Evolutionary conservation across 345 rosid genomes (phyloP).

Genomic region (Moringa oleifera): DNA sequence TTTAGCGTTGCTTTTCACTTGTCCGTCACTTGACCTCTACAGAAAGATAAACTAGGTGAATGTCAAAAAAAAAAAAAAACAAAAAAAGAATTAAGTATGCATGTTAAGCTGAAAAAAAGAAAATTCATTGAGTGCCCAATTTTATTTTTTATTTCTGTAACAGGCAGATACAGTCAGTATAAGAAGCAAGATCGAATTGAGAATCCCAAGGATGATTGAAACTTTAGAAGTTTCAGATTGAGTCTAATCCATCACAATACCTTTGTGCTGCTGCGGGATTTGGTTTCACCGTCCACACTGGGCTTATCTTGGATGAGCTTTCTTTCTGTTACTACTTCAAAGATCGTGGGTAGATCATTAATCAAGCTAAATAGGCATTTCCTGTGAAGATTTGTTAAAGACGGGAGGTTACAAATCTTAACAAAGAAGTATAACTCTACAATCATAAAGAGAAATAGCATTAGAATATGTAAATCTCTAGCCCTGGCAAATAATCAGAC

Average conservation of each 20-base stretch:
- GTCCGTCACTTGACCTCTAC: conserved; percentile 70
- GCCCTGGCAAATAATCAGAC: too few relatives aligned
- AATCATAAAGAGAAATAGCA: too few relatives aligned
- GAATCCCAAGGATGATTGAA: not conserved
- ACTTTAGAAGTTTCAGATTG: too few relatives aligned
- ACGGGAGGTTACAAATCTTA: too few relatives aligned
- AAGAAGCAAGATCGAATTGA: not conserved
- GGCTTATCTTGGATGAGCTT: conserved; percentile 85
- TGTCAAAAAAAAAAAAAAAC: too few relatives aligned
- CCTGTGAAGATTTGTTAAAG: conserved; percentile 42
- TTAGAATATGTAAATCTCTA: too few relatives aligned
- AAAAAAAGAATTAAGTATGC: too few relatives aligned
- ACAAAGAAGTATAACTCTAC: too few relatives aligned
- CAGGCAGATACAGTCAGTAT: too few relatives aligned
- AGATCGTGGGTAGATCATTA: conserved; percentile 89
- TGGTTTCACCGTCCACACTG: conserved; percentile 75
- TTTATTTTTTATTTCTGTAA: too few relatives aligned
- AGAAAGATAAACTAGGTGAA: not conserved
- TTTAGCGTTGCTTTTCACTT: conserved; percentile 48
- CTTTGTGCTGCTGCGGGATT: conserved; percentile 62
- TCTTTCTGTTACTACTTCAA: conserved; percentile 91
- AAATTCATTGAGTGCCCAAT: too few relatives aligned
- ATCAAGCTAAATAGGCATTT: conserved; percentile 84
- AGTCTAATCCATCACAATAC: conserved; percentile 26
- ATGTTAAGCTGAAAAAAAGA: too few relatives aligned